Percentiles rank a stretch among this genome's conserved stretches.
phyloP scores from a whole-genome alignment of 1,284 basidiomycete species.

The Volvariella volvacea region DNA sequence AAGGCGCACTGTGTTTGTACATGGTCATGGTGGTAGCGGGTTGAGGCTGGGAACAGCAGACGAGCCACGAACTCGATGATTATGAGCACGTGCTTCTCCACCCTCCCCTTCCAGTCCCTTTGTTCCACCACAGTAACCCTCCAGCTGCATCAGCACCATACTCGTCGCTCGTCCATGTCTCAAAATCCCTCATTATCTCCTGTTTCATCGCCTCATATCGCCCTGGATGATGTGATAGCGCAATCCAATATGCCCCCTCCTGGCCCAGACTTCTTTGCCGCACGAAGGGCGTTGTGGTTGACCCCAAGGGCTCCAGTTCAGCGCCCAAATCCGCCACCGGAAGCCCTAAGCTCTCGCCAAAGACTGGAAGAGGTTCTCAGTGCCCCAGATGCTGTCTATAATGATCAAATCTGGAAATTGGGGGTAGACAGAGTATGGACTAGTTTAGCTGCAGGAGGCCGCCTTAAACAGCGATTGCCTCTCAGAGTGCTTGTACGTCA shows the following conservation, averaged over 20 bases:
- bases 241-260: slow-evolving; percentile 44
- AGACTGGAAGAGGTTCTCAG: slow-evolving; percentile 50
- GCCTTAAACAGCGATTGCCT: slow-evolving; percentile 51
- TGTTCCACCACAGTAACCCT: no score
- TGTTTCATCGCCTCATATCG: slow-evolving; percentile 3
- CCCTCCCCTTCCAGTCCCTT: not conserved
- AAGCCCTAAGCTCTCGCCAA: slow-evolving; percentile 25
- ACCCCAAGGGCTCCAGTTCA: slow-evolving; percentile 20
- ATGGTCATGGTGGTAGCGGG: slow-evolving; percentile 26
- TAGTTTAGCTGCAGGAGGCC: slow-evolving; percentile 48
- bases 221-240: slow-evolving; percentile 35
- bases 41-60: no score
- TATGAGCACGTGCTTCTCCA: not conserved
- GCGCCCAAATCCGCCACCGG: slow-evolving; percentile 22
- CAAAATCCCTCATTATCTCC: not conserved
- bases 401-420: slow-evolving; percentile 47
- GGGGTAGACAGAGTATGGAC: slow-evolving; percentile 59
- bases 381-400: slow-evolving; percentile 38
- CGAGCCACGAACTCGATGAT: slow-evolving; percentile 2
- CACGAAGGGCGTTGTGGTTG: slow-evolving; percentile 58
- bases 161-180: no score
- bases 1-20: slow-evolving; percentile 56
- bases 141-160: no score
- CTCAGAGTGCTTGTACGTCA: slow-evolving; percentile 53
- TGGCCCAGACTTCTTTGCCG: slow-evolving; percentile 55